Evolutionary conservation across 106 monocot genomes (phyloP), one percentile per base, ranked within the genome.

Genomic region (Dioscorea alata): DNA sequence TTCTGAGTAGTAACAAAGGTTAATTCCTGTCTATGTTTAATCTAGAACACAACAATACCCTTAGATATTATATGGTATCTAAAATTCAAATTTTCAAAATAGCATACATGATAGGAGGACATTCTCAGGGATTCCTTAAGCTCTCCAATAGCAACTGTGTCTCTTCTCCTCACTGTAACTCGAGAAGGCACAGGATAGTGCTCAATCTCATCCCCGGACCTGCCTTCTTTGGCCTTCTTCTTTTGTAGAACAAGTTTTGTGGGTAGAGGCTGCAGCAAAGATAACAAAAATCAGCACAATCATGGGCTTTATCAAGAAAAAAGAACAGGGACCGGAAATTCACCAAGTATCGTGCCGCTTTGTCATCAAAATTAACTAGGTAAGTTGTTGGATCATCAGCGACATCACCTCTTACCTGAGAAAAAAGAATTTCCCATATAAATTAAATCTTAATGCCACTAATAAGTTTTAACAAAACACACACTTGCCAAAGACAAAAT

Each of bases 171-270:
- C 33, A 97, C 84, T 59, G 89, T 89, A 48, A 97, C 80, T 19
- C 75, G 87, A 54, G 89, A 89, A 72, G 97, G 97, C 8, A 80
- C 86, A 20, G 97, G 92, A 71, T 81, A 90, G 32, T 92, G 92
- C 50, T 97, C 92, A 48, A 83, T 51, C 52, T 84, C 86, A 63
- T 92, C 97, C 24, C 80, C 80, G 54, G 84, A 86, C 68, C 96
- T 88, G 18, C 96, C 91, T 66, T 96, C 96, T 77, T 92, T 96
- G 31, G 96, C 89, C 72, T 74, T 92, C 81, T 86, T 94, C 76
- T 87, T 92, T 74, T 84, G 88, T 69, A 96, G 82, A 49, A 74
- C 77, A 71, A 96, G 83, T 72, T 96, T 96, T 65, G 89, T 96
- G 23, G 86, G 86, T 12, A 96, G 68, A 63, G 96, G 96, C 96